These are phyloP conservation scores for Magnusiomyces ingens DNA, from an alignment of 1,139 yeast genomes.

Conservation along the genomic window DNA sequence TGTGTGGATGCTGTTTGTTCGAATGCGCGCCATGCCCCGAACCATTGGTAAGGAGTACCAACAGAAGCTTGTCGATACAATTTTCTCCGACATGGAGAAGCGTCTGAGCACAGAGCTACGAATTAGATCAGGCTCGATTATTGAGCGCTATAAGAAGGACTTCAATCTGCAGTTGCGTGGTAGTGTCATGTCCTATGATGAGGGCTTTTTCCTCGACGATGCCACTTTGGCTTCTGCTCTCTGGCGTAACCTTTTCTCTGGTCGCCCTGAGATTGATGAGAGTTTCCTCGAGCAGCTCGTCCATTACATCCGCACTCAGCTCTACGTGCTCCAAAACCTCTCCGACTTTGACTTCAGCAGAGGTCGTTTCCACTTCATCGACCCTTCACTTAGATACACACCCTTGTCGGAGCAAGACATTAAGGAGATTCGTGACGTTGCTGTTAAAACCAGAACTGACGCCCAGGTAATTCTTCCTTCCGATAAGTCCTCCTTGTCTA, in stretches of 20 bases:
- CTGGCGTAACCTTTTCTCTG: conserved; percentile 59
- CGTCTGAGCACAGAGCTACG: conserved; percentile 81
- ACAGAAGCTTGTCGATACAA: conserved; percentile 82
- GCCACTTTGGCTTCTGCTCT: conserved; percentile 79
- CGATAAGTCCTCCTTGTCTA: conserved; percentile 18
- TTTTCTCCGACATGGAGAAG: conserved; percentile 82
- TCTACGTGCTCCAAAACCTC: conserved; percentile 76
- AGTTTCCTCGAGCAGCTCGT: conserved; percentile 81
- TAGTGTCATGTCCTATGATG: conserved; percentile 83
- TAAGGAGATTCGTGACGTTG: conserved; percentile 17
- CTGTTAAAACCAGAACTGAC: conserved; percentile 16
- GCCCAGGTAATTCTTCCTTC: conserved; percentile 16
- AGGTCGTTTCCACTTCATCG: conserved; percentile 78
- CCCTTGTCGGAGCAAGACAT: conserved; percentile 44
- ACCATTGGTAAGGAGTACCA: conserved; percentile 85
- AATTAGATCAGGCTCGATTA: conserved; percentile 74
- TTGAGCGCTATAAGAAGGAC: conserved; percentile 82
- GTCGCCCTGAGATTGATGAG: conserved; percentile 73
- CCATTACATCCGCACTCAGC: conserved; percentile 80
- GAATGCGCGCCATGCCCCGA: conserved; percentile 95
- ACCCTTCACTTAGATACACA: conserved; percentile 75
- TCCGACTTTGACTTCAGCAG: conserved; percentile 89
- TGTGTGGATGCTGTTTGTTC: conserved; percentile 85
- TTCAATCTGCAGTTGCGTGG: conserved; percentile 89
- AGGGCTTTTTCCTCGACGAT: conserved; percentile 78